phyloP scores from a whole-genome alignment of 306 rosid species.

The Castanopsis chinensis region DNA sequence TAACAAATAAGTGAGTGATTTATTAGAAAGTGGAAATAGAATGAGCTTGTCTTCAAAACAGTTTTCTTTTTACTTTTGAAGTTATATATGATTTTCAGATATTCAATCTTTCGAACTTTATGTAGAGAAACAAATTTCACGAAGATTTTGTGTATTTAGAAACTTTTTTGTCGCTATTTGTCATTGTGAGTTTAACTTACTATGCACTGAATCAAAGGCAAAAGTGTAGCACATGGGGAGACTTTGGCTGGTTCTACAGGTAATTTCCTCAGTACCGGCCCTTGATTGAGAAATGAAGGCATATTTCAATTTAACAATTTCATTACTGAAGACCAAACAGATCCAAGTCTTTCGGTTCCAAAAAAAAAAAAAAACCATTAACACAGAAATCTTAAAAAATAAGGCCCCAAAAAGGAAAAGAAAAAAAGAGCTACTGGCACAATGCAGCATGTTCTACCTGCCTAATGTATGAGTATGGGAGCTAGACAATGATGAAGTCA shows the following conservation, averaged over 20 bases:
- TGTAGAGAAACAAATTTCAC: neutral
- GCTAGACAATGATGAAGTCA: neutral
- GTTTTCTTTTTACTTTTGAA: constrained; percentile 21
- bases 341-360: neutral
- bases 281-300: neutral
- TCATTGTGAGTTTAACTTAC: neutral
- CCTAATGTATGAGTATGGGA: neutral
- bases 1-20: constrained; percentile 52
- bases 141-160: neutral
- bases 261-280: neutral
- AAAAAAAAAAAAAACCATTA: neutral
- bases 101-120: neutral
- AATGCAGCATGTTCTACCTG: neutral
- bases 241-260: neutral
- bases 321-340: neutral
- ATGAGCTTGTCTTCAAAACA: constrained; percentile 25
- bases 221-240: neutral
- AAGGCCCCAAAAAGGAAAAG: too few relatives aligned
- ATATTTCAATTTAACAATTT: neutral
- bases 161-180: neutral
- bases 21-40: constrained; percentile 45
- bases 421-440: neutral
- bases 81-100: constrained; percentile 31
- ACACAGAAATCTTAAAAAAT: neutral
- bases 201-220: neutral